Base-by-base conservation (phyloP, 2,329 filamentous ascomycete genomes). In the Aspergillus alliaceus region DNA sequence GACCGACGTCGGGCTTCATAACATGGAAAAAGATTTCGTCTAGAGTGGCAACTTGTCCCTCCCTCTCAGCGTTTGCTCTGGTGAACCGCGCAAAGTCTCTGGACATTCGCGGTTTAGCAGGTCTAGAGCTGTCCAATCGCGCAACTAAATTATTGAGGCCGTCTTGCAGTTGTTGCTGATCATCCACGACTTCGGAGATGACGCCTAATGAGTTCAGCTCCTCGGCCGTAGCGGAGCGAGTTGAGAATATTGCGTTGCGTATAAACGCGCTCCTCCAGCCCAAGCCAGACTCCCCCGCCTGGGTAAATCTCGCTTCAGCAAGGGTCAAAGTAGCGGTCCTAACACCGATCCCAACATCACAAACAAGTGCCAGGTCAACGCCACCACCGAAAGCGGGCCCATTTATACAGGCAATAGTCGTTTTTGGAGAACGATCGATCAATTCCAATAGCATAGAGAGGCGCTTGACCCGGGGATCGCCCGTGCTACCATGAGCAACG, bases 361-460 rank as follows among this genome's bases (percentile, higher is more conserved):
- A 56, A 22, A 48, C 39, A 15, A 56, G 39, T 0, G 48, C 54
- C 4, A 56, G 15, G n/a, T 39, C 48, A 4, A 56, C 54, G 9
- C 54, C 54, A 9, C 34, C 48, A 24, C 54, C 54, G 24, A 56
- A 56, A 6, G 54, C 54, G 6, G 48, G 37, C 1, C 54, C 54
- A 37, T 56, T 56, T 18, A 56, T 18, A 11, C 54, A 50, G 1
- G 48, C 39, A 22, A 51, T 31, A 6, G 48, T 56, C 12, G 47
- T 47, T 18, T 56, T 56, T 6, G 39, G 48, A 9, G 48, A 51
- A 18, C 35, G 29, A 15, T 42, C 24, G 6, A 56, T 46, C 20
- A 29, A 22, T 27, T 51, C 48, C 12, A 56, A 20, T 25, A 56
- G 20, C 8, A 24, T 24, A 6, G 54, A 37, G 6, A 56, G 24